Evolutionary conservation across 352 stramenopile genomes (phyloP).

Genomic region (Globisporangium echinulatum): DNA sequence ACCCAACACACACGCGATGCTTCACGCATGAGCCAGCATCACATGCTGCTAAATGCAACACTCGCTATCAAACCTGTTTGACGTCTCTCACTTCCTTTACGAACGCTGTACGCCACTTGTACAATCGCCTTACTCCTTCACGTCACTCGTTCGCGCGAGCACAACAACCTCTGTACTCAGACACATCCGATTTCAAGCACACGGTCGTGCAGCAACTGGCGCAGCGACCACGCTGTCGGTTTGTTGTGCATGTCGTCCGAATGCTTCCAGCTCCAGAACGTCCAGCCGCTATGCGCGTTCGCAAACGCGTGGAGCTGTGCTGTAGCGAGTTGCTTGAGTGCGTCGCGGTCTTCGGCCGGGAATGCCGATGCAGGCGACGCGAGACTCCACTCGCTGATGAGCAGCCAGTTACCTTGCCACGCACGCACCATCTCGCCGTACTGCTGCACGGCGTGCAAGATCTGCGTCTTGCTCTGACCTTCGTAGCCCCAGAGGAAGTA

Average conservation of each 20-base stretch:
- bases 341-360: constrained; percentile 29
- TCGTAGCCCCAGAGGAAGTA: constrained; percentile 69
- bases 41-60: too few species aligned
- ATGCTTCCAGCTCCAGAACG: constrained; percentile 84
- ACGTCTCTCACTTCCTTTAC: too few species aligned
- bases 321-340: constrained; percentile 43
- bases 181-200: constrained; percentile 17
- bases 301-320: constrained; percentile 54
- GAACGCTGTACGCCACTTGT: too few species aligned
- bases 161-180: too few species aligned
- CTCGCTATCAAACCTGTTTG: too few species aligned
- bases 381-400: constrained; percentile 84
- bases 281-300: constrained; percentile 68
- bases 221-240: constrained; percentile 68
- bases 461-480: constrained; percentile 42
- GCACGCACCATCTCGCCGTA: constrained; percentile 47
- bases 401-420: constrained; percentile 68
- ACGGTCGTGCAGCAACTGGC: constrained; percentile 69
- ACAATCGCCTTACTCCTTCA: too few species aligned
- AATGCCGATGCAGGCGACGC: constrained; percentile 55
- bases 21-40: too few species aligned
- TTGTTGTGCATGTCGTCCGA: constrained; percentile 49
- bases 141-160: too few species aligned
- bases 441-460: constrained; percentile 45
- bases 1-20: too few species aligned